Conservation (phyloP, 192 early-diverging fungal species). For the Phycomyces blakesleeanus region DNA sequence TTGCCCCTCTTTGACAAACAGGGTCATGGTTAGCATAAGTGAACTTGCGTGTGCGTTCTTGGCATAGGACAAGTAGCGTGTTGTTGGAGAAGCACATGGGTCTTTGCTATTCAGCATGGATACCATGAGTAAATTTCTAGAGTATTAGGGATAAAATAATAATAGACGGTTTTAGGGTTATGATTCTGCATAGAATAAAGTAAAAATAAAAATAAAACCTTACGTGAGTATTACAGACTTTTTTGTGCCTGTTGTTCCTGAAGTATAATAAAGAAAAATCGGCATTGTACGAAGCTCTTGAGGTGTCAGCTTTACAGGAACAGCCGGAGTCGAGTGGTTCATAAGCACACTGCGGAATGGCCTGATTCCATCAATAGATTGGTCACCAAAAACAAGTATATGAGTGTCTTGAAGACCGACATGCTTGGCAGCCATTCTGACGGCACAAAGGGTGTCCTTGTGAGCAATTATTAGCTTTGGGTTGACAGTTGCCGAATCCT, state of each 20-base stretch:
- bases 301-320: slow-evolving; percentile 15
- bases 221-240: slow-evolving; percentile 25
- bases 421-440: slow-evolving; percentile 37
- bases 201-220: neutral
- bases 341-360: slow-evolving; percentile 24
- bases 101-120: too few species aligned
- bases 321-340: slow-evolving; percentile 1
- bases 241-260: slow-evolving; percentile 30
- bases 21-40: too few species aligned
- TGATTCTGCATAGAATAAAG: too few species aligned
- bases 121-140: too few species aligned
- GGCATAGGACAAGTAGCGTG: too few species aligned
- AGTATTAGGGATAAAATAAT: too few species aligned
- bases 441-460: slow-evolving; percentile 29
- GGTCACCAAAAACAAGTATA: slow-evolving; percentile 40
- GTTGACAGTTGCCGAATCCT: slow-evolving; percentile 64
- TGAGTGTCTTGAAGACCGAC: slow-evolving; percentile 27
- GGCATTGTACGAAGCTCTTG: slow-evolving; percentile 23
- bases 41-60: too few species aligned
- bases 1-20: too few species aligned
- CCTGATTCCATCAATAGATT: slow-evolving; percentile 25
- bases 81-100: too few species aligned
- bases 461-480: slow-evolving; percentile 63
- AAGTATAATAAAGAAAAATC: slow-evolving; percentile 27
- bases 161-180: too few species aligned